Conservation (phyloP, 352 stramenopile species). For the Phytophthora megakarya region DNA sequence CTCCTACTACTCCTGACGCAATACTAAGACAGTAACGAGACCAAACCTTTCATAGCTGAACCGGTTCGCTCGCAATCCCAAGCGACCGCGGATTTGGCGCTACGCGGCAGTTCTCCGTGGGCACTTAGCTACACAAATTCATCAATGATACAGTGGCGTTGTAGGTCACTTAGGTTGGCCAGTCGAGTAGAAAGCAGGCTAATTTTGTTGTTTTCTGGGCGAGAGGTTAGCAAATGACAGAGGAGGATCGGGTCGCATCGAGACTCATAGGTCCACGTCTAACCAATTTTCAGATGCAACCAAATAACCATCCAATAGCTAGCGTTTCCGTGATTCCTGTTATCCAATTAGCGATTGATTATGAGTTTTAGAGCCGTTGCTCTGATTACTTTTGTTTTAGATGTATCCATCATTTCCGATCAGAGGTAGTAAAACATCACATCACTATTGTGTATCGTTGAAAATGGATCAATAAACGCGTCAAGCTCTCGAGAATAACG, state of each 20-base stretch:
- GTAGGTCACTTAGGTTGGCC: background rate
- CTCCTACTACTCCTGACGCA: background rate
- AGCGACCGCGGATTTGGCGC: background rate
- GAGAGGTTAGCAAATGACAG: background rate
- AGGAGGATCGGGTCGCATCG: background rate
- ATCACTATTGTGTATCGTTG: no score
- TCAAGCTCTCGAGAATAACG: no score
- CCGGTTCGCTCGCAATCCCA: background rate
- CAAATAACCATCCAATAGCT: background rate
- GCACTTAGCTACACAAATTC: background rate
- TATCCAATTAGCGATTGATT: background rate
- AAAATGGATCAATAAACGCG: no score
- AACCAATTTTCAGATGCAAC: background rate
- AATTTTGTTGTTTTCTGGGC: background rate
- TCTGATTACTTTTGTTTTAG: background rate
- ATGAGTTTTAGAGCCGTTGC: no score
- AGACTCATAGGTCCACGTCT: background rate
- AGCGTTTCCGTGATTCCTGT: background rate
- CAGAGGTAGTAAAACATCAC: conserved; percentile 10
- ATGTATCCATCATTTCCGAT: background rate
- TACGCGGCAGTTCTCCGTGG: background rate
- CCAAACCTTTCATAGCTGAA: background rate
- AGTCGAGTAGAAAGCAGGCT: background rate
- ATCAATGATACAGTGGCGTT: background rate
- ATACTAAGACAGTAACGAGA: background rate